Evolutionary conservation across 129 eudicot species (phyloP), one percentile per base, ranked within the genome.

Genomic region (Arctium lappa): DNA sequence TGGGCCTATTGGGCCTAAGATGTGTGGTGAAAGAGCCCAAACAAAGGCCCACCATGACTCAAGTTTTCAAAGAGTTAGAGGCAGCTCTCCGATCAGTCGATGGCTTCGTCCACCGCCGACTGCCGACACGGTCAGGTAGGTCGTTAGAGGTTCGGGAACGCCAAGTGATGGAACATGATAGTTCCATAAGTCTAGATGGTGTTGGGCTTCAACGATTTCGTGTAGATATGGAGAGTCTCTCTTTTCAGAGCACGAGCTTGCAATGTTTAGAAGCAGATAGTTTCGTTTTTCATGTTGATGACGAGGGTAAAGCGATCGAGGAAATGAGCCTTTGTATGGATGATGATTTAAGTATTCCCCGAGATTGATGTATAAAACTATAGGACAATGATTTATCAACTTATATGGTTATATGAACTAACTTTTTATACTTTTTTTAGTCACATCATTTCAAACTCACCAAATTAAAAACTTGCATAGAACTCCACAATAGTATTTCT

Each of bases 21-120:
- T 93, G 97, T 81, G 94, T 89, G 62, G 92, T 85, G n/a, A 85
- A 81, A 82, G 90, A 76, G 81, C 97, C 97, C 38, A 93, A 89
- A 90, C 82, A 91, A 77, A 91, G 95, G 90, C 97, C 97, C 63
- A 88, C 95, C 46, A 93, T 89, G 95, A 89, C 90, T 71, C 92
- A 84, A 84, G 97, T 91, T 11, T 91, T 85, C 87, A 86, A 91
- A 80, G 92, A 89, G 76, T 79, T 93, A 3, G 94, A 93, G 79
- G 84, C 95, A 37, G 87, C 91, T 50, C 91, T 93, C 32, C 65
- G 75, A 77, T 60, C 82, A 34, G 88, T 85, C n/a, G 87, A 87
- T 33, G 71, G 72, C 68, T 10, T 31, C 75, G 42, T 53, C 22
- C 71, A 69, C 6, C 83, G 40, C 69, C 87, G 73, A 34, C 86